Conservation (phyloP, 352 stramenopile species). For the Blastocystis hominis region DNA sequence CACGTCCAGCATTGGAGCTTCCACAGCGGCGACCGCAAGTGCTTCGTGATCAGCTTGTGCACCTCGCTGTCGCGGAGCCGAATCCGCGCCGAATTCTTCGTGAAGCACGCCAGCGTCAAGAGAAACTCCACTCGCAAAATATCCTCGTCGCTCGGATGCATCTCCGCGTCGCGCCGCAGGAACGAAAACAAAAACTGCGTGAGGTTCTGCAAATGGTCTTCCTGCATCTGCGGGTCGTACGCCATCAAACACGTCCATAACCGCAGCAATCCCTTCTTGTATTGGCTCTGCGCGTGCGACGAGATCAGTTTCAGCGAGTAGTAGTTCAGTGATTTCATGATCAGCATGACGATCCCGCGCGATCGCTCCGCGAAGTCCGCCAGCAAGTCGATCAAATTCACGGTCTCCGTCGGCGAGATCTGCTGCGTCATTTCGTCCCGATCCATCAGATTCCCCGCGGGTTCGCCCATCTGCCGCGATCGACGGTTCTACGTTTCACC, state of each 20-base stretch:
- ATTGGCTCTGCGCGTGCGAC: neutral
- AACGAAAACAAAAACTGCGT: constrained; percentile 24
- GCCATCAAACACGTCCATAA: constrained; percentile 7
- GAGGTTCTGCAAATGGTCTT: constrained; percentile 42
- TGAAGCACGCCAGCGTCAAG: neutral
- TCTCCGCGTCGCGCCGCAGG: neutral
- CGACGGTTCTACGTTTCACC: too few species aligned
- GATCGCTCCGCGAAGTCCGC: constrained; percentile 34
- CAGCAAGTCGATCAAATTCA: constrained; percentile 10
- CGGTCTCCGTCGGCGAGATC: neutral
- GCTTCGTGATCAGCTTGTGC: constrained; percentile 16
- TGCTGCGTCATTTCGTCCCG: constrained; percentile 49
- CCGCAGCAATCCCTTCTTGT: neutral
- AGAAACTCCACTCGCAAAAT: constrained; percentile 4
- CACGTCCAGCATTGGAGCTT: constrained; percentile 9
- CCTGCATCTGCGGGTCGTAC: constrained; percentile 24
- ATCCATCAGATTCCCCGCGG: too few species aligned
- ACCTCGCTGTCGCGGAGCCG: constrained; percentile 2
- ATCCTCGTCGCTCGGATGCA: neutral
- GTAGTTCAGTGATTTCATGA: constrained; percentile 48
- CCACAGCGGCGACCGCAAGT: constrained; percentile 3
- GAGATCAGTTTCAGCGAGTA: constrained; percentile 30
- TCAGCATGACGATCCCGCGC: neutral
- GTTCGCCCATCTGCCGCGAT: too few species aligned
- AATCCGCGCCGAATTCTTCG: neutral